These are phyloP conservation scores for Podospora didyma DNA, from an alignment of 495 filamentous ascomycete genomes.

Conservation along the genomic window DNA sequence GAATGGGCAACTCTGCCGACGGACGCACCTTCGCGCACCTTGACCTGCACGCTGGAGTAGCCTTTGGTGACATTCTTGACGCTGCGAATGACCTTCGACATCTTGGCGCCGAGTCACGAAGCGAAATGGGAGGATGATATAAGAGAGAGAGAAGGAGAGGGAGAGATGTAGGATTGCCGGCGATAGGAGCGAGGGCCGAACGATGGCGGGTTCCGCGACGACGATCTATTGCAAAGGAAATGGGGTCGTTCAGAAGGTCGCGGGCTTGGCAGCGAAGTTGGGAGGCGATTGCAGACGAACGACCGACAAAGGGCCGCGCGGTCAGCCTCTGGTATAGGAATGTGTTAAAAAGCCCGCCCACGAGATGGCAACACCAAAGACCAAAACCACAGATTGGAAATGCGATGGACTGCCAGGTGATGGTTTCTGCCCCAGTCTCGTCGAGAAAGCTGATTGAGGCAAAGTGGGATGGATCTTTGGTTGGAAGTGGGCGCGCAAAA, in stretches of 20 bases:
- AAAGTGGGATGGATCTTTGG: background rate
- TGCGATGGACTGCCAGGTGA: background rate
- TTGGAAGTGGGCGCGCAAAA: background rate
- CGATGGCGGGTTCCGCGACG: background rate
- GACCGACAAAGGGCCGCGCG: slow-evolving; percentile 5
- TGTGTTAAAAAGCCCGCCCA: background rate
- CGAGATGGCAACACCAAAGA: background rate
- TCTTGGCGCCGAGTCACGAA: slow-evolving; percentile 41
- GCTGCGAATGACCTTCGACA: slow-evolving; percentile 97
- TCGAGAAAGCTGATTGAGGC: slow-evolving; percentile 1
- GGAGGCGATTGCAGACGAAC: background rate
- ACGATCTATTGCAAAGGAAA: slow-evolving; percentile 2
- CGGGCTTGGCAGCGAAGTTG: background rate
- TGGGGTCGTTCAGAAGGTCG: background rate
- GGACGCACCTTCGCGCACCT: slow-evolving; percentile 94
- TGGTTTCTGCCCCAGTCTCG: background rate
- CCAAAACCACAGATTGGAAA: background rate
- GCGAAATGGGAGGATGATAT: background rate
- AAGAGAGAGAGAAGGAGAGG: background rate
- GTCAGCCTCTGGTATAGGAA: background rate
- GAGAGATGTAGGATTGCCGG: slow-evolving; percentile 1
- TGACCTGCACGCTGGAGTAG: slow-evolving; percentile 95
- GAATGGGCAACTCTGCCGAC: background rate
- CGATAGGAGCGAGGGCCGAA: background rate
- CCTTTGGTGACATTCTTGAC: slow-evolving; percentile 99